Percentiles rank a stretch among this genome's conserved stretches.
These are phyloP conservation scores for Isoetes engelmannii DNA, from an alignment of 83 land plant species.

Conservation along the genomic window DNA sequence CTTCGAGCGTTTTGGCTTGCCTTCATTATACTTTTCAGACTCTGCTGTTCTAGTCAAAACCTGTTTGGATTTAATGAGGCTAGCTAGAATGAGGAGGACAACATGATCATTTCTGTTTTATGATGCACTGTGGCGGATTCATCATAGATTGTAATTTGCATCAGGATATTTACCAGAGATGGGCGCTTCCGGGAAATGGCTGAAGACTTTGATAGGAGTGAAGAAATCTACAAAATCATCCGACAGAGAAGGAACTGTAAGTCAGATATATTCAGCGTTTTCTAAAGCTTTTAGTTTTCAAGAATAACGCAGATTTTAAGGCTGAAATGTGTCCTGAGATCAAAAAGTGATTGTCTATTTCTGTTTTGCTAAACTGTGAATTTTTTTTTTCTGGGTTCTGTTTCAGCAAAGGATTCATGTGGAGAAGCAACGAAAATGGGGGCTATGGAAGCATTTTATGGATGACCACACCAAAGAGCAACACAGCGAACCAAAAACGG, in stretches of 20 bases:
- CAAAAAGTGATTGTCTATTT: background rate
- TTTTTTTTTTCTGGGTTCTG: no score
- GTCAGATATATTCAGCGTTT: background rate
- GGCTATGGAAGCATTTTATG: background rate
- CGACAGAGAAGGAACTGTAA: background rate
- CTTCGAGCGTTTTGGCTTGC: no score
- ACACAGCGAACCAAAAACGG: background rate
- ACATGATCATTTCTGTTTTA: no score
- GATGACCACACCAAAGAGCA: background rate
- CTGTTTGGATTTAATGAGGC: no score
- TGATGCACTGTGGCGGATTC: no score
- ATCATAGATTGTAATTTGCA: no score
- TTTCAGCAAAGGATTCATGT: background rate
- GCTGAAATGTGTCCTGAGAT: conserved; percentile 3
- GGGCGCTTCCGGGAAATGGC: conserved; percentile 12
- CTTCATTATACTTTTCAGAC: no score
- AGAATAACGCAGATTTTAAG: conserved; percentile 5
- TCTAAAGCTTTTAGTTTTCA: background rate
- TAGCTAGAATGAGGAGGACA: no score
- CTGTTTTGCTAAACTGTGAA: no score
- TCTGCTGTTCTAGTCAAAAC: no score
- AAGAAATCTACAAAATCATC: conserved; percentile 10
- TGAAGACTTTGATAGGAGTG: background rate
- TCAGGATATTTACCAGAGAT: background rate
- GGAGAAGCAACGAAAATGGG: background rate